Evolutionary conservation across 2,329 filamentous ascomycete genomes (phyloP).

Genomic region (Pseudocercospora vitis): DNA sequence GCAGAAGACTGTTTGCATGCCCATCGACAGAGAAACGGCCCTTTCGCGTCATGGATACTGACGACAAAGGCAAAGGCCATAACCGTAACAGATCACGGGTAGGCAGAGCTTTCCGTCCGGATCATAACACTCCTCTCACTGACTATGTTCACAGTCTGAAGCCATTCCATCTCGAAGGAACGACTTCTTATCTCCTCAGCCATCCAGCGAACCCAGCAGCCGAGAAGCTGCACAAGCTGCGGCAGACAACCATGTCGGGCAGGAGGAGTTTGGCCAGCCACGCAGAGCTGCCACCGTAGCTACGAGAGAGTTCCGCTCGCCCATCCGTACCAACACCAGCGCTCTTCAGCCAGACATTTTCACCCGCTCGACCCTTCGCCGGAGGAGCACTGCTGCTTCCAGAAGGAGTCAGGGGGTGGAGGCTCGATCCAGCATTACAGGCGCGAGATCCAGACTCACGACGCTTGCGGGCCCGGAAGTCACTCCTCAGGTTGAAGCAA

Average conservation of each 20-base stretch:
- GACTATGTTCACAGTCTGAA: not conserved
- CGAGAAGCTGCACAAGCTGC: not conserved
- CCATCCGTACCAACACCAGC: slow-evolving; percentile 9
- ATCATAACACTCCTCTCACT: not conserved
- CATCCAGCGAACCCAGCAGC: slow-evolving; percentile 7
- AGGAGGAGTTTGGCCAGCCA: slow-evolving; percentile 14
- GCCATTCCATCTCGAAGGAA: slow-evolving; percentile 10
- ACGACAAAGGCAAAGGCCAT: not conserved
- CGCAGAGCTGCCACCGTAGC: slow-evolving; percentile 19
- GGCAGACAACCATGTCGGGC: slow-evolving; percentile 1
- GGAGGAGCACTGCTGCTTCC: slow-evolving; percentile 21
- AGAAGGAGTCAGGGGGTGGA: slow-evolving; percentile 14
- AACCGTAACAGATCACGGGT: slow-evolving; percentile 10
- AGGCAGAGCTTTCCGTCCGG: slow-evolving; percentile 9
- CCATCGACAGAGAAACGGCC: not conserved
- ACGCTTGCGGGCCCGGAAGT: slow-evolving; percentile 28
- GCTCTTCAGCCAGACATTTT: slow-evolving; percentile 12
- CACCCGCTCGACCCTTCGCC: slow-evolving; percentile 13
- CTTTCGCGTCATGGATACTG: not conserved
- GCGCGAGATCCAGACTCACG: slow-evolving; percentile 18
- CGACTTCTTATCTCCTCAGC: slow-evolving; percentile 11
- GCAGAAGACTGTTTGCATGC: not conserved
- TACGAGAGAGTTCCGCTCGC: slow-evolving; percentile 13
- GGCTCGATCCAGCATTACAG: slow-evolving; percentile 16
- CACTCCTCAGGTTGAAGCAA: slow-evolving; percentile 21